Percentiles rank a stretch among this genome's conserved stretches.
These are phyloP conservation scores for Leavenworthia alabamica DNA, from an alignment of 345 rosid species.

Conservation along the genomic window DNA sequence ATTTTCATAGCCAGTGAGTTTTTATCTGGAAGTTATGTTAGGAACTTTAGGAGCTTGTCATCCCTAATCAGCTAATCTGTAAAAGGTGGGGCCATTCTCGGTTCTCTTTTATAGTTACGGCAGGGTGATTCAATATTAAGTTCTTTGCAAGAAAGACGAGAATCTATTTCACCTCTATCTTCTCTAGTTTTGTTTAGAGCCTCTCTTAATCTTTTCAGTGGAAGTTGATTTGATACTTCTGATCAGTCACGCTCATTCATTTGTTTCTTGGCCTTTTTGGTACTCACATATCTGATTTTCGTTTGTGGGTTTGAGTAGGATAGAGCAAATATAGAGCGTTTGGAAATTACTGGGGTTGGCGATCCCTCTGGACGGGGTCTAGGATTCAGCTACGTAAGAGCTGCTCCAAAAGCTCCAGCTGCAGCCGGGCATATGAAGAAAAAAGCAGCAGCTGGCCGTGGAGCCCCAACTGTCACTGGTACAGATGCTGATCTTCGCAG, in stretches of 20 bases:
- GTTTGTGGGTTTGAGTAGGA: conserved; percentile 51
- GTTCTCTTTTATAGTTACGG: not conserved
- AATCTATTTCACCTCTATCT: conserved; percentile 7
- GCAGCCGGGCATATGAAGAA: conserved; percentile 68
- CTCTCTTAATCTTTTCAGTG: not conserved
- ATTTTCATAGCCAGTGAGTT: not conserved
- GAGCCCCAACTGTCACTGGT: conserved; percentile 87
- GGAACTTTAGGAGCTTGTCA: too few relatives aligned
- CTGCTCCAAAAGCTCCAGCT: conserved; percentile 80
- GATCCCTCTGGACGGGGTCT: conserved; percentile 97
- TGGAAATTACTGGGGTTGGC: conserved; percentile 98
- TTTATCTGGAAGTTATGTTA: too few relatives aligned
- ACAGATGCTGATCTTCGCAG: conserved; percentile 99
- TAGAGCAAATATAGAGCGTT: conserved; percentile 88
- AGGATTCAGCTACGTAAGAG: conserved; percentile 93
- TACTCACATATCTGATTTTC: conserved; percentile 5
- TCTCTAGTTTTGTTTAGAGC: not conserved
- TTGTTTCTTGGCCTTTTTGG: not conserved
- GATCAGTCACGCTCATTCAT: not conserved
- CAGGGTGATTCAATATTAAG: not conserved
- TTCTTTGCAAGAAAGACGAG: not conserved
- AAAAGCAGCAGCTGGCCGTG: conserved; percentile 75
- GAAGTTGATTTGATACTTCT: not conserved
- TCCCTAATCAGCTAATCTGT: too few relatives aligned
- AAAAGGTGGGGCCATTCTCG: not conserved